Evolutionary conservation across 495 filamentous ascomycete species (phyloP).

Genomic region (Hypoxylon fragiforme): DNA sequence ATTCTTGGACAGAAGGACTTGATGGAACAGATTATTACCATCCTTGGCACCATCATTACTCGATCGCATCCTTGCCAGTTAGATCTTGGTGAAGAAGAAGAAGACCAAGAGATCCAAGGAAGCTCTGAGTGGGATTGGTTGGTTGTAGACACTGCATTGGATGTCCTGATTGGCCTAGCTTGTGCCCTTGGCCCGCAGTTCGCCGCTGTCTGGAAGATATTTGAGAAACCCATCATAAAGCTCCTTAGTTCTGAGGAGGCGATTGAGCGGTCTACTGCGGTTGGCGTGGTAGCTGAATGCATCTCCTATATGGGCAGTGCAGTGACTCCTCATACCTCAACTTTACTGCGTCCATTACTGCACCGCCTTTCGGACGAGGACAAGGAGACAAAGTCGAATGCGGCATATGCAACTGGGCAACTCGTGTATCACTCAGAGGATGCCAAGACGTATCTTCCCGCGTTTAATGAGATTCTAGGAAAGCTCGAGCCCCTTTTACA

Average conservation of each 20-base stretch:
- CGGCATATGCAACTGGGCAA: slow-evolving; percentile 86
- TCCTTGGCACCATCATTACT: slow-evolving; percentile 76
- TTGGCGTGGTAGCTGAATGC: slow-evolving; percentile 92
- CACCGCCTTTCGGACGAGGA: slow-evolving; percentile 91
- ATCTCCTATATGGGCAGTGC: slow-evolving; percentile 78
- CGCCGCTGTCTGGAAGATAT: slow-evolving; percentile 85
- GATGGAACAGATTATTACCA: slow-evolving; percentile 56
- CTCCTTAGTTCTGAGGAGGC: slow-evolving; percentile 82
- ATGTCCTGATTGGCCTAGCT: slow-evolving; percentile 82
- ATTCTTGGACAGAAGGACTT: slow-evolving; percentile 72
- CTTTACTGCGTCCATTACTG: slow-evolving; percentile 77
- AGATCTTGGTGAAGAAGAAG: slow-evolving; percentile 79
- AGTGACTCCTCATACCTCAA: slow-evolving; percentile 75
- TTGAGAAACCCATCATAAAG: slow-evolving; percentile 86
- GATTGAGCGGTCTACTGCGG: slow-evolving; percentile 82
- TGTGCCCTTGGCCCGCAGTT: slow-evolving; percentile 81
- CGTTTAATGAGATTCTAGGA: slow-evolving; percentile 72
- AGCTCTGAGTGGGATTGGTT: slow-evolving; percentile 97
- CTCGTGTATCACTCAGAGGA: slow-evolving; percentile 78
- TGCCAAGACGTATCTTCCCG: slow-evolving; percentile 67
- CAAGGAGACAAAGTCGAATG: slow-evolving; percentile 89
- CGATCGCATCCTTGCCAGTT: slow-evolving; percentile 91
- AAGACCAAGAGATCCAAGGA: slow-evolving; percentile 71
- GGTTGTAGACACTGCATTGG: slow-evolving; percentile 89
- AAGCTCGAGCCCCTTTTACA: slow-evolving; percentile 85